Conservation (phyloP, 1,139 yeast genomes). For the Candida albicans region DNA sequence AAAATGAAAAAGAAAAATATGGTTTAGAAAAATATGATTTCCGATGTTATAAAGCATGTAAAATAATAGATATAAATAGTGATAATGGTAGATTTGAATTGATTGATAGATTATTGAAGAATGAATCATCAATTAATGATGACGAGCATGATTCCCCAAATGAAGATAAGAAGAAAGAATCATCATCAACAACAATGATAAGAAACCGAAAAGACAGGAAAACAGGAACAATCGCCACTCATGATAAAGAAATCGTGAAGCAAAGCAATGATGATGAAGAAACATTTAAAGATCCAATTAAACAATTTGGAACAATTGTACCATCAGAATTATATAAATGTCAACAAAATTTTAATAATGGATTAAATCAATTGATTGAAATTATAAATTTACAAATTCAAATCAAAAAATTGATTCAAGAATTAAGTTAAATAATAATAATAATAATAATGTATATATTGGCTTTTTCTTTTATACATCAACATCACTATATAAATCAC, state of each 20-base stretch:
- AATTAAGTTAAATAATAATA: constrained; percentile 15
- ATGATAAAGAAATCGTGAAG: neutral
- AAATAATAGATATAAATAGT: constrained; percentile 15
- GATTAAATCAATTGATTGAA: constrained; percentile 28
- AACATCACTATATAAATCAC: constrained; percentile 48
- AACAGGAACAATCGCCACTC: neutral
- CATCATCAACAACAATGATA: too few species aligned
- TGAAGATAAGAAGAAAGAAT: too few species aligned
- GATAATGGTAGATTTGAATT: constrained; percentile 14
- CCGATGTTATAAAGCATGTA: constrained; percentile 31
- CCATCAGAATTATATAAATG: constrained; percentile 43
- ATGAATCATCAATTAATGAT: neutral
- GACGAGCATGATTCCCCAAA: too few species aligned
- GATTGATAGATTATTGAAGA: constrained; percentile 14
- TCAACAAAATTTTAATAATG: constrained; percentile 36
- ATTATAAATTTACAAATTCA: constrained; percentile 26
- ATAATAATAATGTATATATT: constrained; percentile 2
- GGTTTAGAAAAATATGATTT: constrained; percentile 29
- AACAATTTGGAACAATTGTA: constrained; percentile 52
- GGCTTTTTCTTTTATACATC: constrained; percentile 18
- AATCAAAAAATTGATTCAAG: constrained; percentile 20
- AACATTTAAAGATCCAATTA: constrained; percentile 40
- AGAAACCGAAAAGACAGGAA: constrained; percentile 1
- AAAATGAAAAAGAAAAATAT: constrained; percentile 16
- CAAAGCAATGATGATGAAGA: constrained; percentile 2